Evolutionary conservation across 306 rosid genomes (phyloP), one percentile per base, ranked within the genome.

Genomic region (Medicago ruthenica): DNA sequence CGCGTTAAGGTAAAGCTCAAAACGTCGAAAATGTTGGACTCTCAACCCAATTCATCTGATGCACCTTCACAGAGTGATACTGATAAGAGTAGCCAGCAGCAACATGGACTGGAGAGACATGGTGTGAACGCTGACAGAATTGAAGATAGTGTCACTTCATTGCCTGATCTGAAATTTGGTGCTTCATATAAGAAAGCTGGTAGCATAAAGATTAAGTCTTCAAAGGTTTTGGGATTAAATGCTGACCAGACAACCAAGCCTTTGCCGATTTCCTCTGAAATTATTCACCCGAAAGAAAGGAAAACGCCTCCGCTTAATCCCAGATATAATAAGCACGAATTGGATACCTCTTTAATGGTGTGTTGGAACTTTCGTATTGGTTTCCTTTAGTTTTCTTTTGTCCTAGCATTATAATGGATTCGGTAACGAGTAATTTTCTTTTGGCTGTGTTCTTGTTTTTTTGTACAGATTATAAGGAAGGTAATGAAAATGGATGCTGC

Each of bases 401-500:
- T 16, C 75, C 71, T 15, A 63, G 51, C 37, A 17, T 73, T 74
- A 22, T 37, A 58, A 20, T 68, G 20, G 74, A 27, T 59, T 69
- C 18, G 8, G 20, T 54, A 48, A 21, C n/a, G 41, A 18, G 57
- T 22, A 67, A 44, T 81, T 81, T 48, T 73, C 16, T 62, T 27
- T 58, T 61, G 42, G 42, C 3, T 22, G 21, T 53, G 42, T 37
- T 47, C 75, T 67, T 14, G 6, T 51, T 74, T 67, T 59, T 64
- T 31, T 80, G 64, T 75, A 42, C 79, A 95, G 97, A 83, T 95
- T 55, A 81, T 95, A 78, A 90, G 89, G 87, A 95, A 95, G 89
- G 87, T 95, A 57, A 95, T 92, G 97, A 92, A 90, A 81, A 95
- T 95, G 98, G 98, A 90, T 75, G 96, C 98, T 27, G 93, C 98